These are phyloP conservation scores for Backusella morwellensis DNA, from an alignment of 192 early-diverging fungal genomes.

Conservation along the genomic window DNA sequence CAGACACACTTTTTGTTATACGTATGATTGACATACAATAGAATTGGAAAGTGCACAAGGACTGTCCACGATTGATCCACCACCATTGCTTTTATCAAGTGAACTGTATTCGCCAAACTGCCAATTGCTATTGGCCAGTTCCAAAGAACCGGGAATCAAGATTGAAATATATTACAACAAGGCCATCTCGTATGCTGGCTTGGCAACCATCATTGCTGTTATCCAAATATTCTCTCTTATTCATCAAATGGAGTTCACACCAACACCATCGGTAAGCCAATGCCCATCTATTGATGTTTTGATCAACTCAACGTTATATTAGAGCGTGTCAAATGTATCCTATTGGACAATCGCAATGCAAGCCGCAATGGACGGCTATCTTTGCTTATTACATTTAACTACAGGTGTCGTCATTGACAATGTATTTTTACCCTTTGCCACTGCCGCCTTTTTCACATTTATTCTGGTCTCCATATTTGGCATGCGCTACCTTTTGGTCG, in stretches of 20 bases:
- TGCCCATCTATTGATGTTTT: neutral
- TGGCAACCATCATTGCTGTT: conserved; percentile 40
- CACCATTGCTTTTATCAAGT: conserved; percentile 37
- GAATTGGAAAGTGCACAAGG: conserved; percentile 54
- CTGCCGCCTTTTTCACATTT: conserved; percentile 63
- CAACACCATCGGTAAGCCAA: conserved; percentile 60
- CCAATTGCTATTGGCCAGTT: conserved; percentile 28
- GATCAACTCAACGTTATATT: neutral
- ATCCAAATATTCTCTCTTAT: conserved; percentile 48
- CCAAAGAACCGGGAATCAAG: conserved; percentile 43
- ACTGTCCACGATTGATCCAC: conserved; percentile 41
- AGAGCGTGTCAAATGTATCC: conserved; percentile 65
- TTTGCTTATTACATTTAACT: conserved; percentile 61
- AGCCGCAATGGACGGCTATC: conserved; percentile 62
- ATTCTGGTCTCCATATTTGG: conserved; percentile 64
- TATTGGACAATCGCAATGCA: conserved; percentile 62
- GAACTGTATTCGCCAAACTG: conserved; percentile 51
- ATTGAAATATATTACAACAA: conserved; percentile 52
- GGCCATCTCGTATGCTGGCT: conserved; percentile 46
- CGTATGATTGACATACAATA: neutral
- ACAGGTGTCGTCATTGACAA: conserved; percentile 50
- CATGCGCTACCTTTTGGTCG: conserved; percentile 67
- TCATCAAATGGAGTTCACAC: conserved; percentile 63
- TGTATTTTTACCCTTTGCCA: conserved; percentile 58
- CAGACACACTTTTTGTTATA: too few species aligned